These are phyloP conservation scores for Saturnispora saitoi DNA, from an alignment of 805 yeast genomes.

Conservation along the genomic window DNA sequence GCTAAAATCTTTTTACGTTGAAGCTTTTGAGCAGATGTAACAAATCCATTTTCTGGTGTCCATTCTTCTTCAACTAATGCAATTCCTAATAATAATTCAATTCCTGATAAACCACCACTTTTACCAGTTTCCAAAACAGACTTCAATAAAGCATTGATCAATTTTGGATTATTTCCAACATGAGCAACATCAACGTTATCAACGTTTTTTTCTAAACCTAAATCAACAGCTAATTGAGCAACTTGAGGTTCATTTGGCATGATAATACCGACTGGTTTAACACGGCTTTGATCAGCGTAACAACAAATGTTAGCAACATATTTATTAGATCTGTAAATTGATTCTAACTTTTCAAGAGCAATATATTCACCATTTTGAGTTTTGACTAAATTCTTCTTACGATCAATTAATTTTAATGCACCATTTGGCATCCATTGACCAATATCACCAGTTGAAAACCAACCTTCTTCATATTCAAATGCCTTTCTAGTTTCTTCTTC, in stretches of 20 bases:
- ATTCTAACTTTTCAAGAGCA: constrained; percentile 91
- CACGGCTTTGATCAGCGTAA: constrained; percentile 81
- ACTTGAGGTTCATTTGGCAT: constrained; percentile 69
- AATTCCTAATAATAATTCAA: constrained; percentile 74
- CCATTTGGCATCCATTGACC: constrained; percentile 87
- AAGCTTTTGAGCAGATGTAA: constrained; percentile 92
- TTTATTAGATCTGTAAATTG: constrained; percentile 77
- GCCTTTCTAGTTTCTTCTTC: constrained; percentile 71
- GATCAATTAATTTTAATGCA: constrained; percentile 75
- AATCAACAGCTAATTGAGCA: constrained; percentile 48
- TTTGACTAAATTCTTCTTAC: constrained; percentile 93
- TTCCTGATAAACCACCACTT: constrained; percentile 72
- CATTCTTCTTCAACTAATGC: constrained; percentile 84
- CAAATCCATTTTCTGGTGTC: constrained; percentile 94
- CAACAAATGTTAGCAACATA: constrained; percentile 78
- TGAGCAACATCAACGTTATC: constrained; percentile 37
- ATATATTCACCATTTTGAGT: constrained; percentile 96
- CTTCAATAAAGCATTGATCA: constrained; percentile 46
- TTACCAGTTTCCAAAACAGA: constrained; percentile 67
- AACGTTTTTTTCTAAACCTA: constrained; percentile 38
- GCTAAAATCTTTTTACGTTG: constrained; percentile 85
- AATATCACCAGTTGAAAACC: constrained; percentile 97
- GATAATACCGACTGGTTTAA: constrained; percentile 87
- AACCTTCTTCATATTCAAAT: constrained; percentile 68
- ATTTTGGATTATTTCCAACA: constrained; percentile 46